phyloP scores from a whole-genome alignment of 768 basidiomycete species.

The Mycena indigotica region DNA sequence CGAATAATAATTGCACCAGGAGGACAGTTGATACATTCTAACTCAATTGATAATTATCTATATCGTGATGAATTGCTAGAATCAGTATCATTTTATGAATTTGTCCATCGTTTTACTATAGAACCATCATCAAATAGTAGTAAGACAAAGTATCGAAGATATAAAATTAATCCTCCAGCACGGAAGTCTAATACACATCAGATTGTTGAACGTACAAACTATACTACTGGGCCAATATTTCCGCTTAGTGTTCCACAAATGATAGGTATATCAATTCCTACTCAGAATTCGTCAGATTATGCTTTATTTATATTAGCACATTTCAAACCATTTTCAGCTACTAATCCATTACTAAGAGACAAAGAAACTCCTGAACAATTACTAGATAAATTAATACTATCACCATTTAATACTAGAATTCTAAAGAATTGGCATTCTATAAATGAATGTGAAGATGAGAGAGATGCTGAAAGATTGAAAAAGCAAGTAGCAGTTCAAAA shows the following conservation, averaged over 20 bases:
- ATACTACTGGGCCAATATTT: slow-evolving; percentile 2
- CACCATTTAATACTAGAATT: slow-evolving; percentile 2
- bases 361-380: not conserved
- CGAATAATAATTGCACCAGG: not conserved
- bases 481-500: slow-evolving; percentile 3
- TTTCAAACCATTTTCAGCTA: slow-evolving; percentile 23
- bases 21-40: slow-evolving; percentile 16
- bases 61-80: slow-evolving; percentile 17
- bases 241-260: slow-evolving; percentile 1
- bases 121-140: slow-evolving; percentile 8
- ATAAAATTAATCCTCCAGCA: not conserved
- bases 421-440: slow-evolving; percentile 37
- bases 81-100: slow-evolving; percentile 33
- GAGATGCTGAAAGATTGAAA: slow-evolving; percentile 33
- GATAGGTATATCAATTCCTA: not conserved
- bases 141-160: slow-evolving; percentile 4
- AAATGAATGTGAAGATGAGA: slow-evolving; percentile 36
- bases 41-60: slow-evolving; percentile 33
- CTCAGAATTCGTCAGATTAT: slow-evolving; percentile 2
- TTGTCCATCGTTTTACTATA: slow-evolving; percentile 15
- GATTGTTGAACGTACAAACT: slow-evolving; percentile 17
- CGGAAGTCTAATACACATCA: slow-evolving; percentile 16
- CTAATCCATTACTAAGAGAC: not conserved
- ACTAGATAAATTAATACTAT: not conserved
- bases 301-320: slow-evolving; percentile 24